These are phyloP conservation scores for Canna indica DNA, from an alignment of 176 grass and related monocot species.

Conservation along the genomic window DNA sequence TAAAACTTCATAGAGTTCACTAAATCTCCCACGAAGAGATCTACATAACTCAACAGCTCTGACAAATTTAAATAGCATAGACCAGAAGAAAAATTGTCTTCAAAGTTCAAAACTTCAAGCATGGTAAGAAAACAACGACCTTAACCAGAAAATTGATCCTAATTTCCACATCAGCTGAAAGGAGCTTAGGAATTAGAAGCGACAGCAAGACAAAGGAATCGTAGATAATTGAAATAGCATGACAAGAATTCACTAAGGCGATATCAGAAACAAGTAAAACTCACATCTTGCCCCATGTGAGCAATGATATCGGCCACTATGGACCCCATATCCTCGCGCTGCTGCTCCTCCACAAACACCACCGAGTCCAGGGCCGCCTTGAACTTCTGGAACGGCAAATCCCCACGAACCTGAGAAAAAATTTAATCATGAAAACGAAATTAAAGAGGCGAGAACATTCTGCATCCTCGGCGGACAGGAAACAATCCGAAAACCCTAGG, in stretches of 20 bases:
- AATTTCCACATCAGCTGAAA: not conserved
- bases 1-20: not conserved
- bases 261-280: conserved; percentile 17
- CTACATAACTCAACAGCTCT: not conserved
- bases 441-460: not conserved
- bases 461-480: not conserved
- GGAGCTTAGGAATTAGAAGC: not conserved
- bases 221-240: not conserved
- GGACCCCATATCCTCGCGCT: conserved; percentile 54
- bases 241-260: not conserved
- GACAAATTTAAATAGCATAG: not conserved
- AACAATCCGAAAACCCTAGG: conserved; percentile 1
- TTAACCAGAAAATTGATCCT: not conserved
- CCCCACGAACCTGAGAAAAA: conserved; percentile 49
- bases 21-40: not conserved
- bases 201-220: not conserved
- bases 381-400: conserved; percentile 72
- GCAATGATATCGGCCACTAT: conserved; percentile 76
- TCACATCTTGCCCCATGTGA: conserved; percentile 92
- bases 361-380: conserved; percentile 67
- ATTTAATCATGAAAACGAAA: not conserved
- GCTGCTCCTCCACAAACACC: conserved; percentile 54
- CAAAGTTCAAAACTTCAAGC: not conserved
- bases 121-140: not conserved
- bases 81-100: not conserved